Conservation (phyloP, 108 stramenopile genomes). For the Pseudonitzschia pungens region DNA sequence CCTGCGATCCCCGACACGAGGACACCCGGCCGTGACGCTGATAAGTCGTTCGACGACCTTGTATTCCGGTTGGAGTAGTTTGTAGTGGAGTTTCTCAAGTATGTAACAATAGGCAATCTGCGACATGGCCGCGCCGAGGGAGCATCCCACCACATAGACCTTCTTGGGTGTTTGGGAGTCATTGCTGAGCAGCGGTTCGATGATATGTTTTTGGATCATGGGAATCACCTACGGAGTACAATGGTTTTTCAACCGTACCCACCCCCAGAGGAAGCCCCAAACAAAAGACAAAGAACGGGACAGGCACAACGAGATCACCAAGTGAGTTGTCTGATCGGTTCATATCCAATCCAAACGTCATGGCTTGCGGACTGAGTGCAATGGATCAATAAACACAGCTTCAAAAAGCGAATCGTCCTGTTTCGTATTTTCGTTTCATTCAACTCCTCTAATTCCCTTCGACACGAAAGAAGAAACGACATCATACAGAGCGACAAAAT, state of each 20-base stretch:
- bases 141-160: slow-evolving; percentile 37
- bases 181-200: slow-evolving; percentile 24
- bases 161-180: slow-evolving; percentile 26
- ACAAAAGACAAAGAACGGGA: not conserved
- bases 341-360: no score
- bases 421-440: no score
- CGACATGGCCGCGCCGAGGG: slow-evolving; percentile 34
- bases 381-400: no score
- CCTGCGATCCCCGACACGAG: slow-evolving; percentile 19
- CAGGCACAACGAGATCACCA: not conserved
- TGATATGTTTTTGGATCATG: slow-evolving; percentile 26
- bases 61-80: slow-evolving; percentile 6
- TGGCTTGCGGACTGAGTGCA: no score
- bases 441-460: no score
- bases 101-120: slow-evolving; percentile 33
- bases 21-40: slow-evolving; percentile 30
- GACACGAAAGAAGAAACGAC: not conserved
- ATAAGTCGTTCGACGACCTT: not conserved
- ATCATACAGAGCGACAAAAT: not conserved
- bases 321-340: no score
- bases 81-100: slow-evolving; percentile 6
- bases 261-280: no score
- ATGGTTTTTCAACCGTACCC: not conserved
- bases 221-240: slow-evolving; percentile 6
- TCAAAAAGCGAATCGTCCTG: no score